Conservation (phyloP, 306 rosid genomes). For the Casuarina glauca region DNA sequence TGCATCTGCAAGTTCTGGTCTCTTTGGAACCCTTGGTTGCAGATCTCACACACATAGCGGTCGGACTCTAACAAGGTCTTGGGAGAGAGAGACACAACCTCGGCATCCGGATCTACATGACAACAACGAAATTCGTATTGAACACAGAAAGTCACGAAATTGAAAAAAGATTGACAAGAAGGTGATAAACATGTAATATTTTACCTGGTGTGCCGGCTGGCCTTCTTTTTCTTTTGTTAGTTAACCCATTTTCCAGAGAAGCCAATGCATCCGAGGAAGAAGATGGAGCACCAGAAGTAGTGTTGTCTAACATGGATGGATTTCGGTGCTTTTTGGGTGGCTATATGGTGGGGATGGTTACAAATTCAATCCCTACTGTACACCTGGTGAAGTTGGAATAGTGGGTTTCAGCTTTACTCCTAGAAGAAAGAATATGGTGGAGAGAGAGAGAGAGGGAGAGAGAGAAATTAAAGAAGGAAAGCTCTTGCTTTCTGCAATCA, state of each 20-base stretch:
- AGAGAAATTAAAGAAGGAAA: slow-evolving; percentile 26
- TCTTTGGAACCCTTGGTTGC: slow-evolving; percentile 93
- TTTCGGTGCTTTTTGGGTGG: slow-evolving; percentile 20
- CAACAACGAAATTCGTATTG: background rate
- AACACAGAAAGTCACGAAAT: background rate
- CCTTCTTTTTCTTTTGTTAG: slow-evolving; percentile 80
- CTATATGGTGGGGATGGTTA: slow-evolving; percentile 19
- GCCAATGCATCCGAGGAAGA: slow-evolving; percentile 46
- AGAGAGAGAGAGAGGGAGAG: slow-evolving; percentile 14
- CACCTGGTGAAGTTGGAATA: slow-evolving; percentile 41
- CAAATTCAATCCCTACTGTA: slow-evolving; percentile 24
- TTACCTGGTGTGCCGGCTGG: slow-evolving; percentile 99
- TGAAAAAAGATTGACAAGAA: background rate
- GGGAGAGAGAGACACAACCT: slow-evolving; percentile 90
- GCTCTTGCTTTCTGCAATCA: slow-evolving; percentile 66
- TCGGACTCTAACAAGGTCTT: slow-evolving; percentile 85
- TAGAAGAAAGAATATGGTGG: slow-evolving; percentile 12
- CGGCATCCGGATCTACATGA: slow-evolving; percentile 85
- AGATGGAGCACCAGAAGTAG: slow-evolving; percentile 38
- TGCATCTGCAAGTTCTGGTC: slow-evolving; percentile 99
- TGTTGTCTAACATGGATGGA: slow-evolving; percentile 63
- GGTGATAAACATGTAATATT: background rate
- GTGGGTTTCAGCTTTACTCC: slow-evolving; percentile 70
- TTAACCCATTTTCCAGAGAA: slow-evolving; percentile 54
- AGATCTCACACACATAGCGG: slow-evolving; percentile 95